phyloP scores from a whole-genome alignment of 1,284 basidiomycete species.

The Austroboletus niveus region DNA sequence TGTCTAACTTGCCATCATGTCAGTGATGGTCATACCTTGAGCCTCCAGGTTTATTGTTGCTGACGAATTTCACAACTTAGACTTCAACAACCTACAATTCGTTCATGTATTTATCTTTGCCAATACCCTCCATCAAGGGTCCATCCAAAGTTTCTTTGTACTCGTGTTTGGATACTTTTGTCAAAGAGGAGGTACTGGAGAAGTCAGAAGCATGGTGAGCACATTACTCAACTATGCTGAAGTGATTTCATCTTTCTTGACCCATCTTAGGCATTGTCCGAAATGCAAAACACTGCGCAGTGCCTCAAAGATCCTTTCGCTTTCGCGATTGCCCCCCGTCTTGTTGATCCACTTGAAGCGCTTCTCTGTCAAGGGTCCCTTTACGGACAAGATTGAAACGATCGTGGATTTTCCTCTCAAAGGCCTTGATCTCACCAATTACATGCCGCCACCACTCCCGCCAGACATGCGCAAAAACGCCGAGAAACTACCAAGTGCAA shows the following conservation, averaged over 20 bases:
- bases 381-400: conserved; percentile 94
- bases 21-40: conserved; percentile 29
- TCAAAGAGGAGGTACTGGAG: conserved; percentile 88
- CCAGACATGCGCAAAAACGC: conserved; percentile 50
- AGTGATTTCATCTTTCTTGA: background rate
- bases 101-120: conserved; percentile 94
- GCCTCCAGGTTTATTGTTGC: conserved; percentile 3
- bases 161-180: conserved; percentile 88
- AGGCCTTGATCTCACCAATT: conserved; percentile 84
- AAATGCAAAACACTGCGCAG: conserved; percentile 76
- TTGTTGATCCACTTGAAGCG: conserved; percentile 96
- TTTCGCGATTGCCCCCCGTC: conserved; percentile 89
- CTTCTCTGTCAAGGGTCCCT: conserved; percentile 89
- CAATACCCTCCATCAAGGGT: conserved; percentile 71
- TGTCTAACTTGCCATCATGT: conserved; percentile 92
- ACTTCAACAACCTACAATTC: conserved; percentile 98
- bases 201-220: conserved; percentile 92
- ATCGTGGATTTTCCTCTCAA: conserved; percentile 87
- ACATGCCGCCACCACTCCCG: conserved; percentile 82
- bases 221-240: background rate
- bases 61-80: conserved; percentile 41
- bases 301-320: conserved; percentile 77
- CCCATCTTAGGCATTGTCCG: conserved; percentile 77
- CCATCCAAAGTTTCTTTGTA: conserved; percentile 71
- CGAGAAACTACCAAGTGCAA: conserved; percentile 29